Evolutionary conservation across 176 grass and related monocot genomes (phyloP).

Genomic region (Urochloa ruziziensis): DNA sequence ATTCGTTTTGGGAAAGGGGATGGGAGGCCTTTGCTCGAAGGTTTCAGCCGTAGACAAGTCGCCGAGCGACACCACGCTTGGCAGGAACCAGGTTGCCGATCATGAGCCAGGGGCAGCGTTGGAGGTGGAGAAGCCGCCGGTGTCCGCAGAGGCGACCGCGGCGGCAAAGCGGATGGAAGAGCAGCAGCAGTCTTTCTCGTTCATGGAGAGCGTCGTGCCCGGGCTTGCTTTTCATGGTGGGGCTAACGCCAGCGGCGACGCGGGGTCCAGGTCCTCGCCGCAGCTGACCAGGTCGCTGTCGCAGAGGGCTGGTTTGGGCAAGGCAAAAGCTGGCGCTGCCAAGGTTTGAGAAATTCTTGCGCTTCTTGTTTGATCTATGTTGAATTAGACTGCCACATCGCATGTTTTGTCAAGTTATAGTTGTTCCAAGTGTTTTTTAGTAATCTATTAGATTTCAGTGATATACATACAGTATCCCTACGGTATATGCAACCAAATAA

Average conservation of each 20-base stretch:
- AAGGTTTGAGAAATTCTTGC: conserved; percentile 51
- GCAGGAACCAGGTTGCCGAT: conserved; percentile 41
- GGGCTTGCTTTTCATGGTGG: conserved; percentile 30
- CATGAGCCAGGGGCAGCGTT: conserved; percentile 6
- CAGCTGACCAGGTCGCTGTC: conserved; percentile 59
- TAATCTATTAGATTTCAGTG: conserved; percentile 1
- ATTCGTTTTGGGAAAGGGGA: conserved; percentile 16
- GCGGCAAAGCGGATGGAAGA: conserved; percentile 51
- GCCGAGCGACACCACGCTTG: conserved; percentile 70
- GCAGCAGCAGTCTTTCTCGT: conserved; percentile 49
- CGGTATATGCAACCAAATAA: not conserved
- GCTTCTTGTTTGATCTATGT: conserved; percentile 11
- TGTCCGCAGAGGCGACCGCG: conserved; percentile 24
- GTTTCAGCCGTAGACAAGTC: conserved; percentile 87
- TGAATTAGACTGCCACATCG: not conserved
- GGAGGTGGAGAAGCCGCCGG: conserved; percentile 23
- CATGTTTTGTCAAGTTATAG: not conserved
- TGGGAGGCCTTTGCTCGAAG: conserved; percentile 90
- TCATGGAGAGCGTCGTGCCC: conserved; percentile 37
- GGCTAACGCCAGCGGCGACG: not conserved
- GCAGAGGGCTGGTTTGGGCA: conserved; percentile 61
- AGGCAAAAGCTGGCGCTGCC: conserved; percentile 46
- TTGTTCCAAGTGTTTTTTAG: conserved; percentile 5
- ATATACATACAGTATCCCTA: not conserved
- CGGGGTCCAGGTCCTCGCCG: conserved; percentile 31